Evolutionary conservation across 176 grass and related monocot genomes (phyloP).

Genomic region (Cenchrus purpureus): DNA sequence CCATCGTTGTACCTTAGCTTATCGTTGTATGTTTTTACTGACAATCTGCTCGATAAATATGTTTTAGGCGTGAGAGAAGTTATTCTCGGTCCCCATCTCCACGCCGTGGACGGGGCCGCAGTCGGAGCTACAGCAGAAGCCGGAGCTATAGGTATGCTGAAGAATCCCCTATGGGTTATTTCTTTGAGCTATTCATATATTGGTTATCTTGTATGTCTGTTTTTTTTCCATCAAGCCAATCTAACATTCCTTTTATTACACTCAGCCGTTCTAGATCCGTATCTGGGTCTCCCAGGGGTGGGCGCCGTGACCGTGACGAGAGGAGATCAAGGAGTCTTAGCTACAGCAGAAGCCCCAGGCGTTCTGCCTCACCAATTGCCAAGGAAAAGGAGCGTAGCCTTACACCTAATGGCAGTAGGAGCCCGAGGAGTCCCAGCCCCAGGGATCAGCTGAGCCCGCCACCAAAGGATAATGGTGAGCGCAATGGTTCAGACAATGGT

Average conservation of each 20-base stretch:
- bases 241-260: not conserved
- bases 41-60: not conserved
- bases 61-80: constrained; percentile 67
- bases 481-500: constrained; percentile 50
- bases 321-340: constrained; percentile 74
- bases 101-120: constrained; percentile 61
- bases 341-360: constrained; percentile 85
- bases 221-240: not conserved
- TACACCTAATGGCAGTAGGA: constrained; percentile 60
- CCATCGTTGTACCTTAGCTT: not conserved
- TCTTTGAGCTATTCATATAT: not conserved
- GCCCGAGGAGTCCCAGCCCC: constrained; percentile 67
- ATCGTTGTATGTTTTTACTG: not conserved
- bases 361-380: constrained; percentile 42
- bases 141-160: constrained; percentile 74
- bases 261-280: constrained; percentile 51
- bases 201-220: not conserved
- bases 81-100: constrained; percentile 80
- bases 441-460: constrained; percentile 43
- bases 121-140: constrained; percentile 83
- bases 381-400: constrained; percentile 62
- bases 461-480: constrained; percentile 58
- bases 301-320: constrained; percentile 44
- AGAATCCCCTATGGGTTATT: not conserved
- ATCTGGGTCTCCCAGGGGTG: constrained; percentile 69